Evolutionary conservation across 805 yeast genomes (phyloP), one percentile per base, ranked within the genome.

Genomic region (Nakazawaea ishiwadae): DNA sequence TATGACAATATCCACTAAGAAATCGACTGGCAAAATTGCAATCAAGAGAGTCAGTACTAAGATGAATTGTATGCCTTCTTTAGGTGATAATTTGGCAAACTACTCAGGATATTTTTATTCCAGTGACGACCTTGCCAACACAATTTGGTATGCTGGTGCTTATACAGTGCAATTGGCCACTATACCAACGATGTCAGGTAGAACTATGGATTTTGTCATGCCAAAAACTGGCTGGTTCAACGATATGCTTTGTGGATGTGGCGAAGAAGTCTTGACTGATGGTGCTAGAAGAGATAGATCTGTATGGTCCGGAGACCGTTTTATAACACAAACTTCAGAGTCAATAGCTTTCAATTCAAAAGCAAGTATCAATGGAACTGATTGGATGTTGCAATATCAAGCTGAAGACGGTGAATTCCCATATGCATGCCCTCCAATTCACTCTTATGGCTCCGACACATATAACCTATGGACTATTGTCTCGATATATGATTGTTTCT

Each of bases 151-250:
- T 59, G 49, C 71, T 68, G 35, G 68, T 61, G 54, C 63, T 58
- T 51, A 62, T 68, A 61, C 69, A 64, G 50, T 44, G 15, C 46
- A 44, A 39, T 32, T 44, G 37, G 38, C 46, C 9, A 60, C 62
- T 48, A 68, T 69, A 24, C 70, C 75, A 39, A 69, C 74, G 48
- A 66, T 67, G 56, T 67, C 73, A 39, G 75, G 75, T 54, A 68
- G 69, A 54, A 69, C 43, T 10, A 27, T 24, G n/a, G 33, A 39
- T 16, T 33, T 30, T 24, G 34, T 53, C 56, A 51, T 61, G 64
- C 47, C 68, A 60, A 51, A 63, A 45, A 51, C 61, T 58, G 62
- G 73, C 45, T 68, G 71, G 64, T 63, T 65, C 19, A 44, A 44
- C 26, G 31, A 30, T 10, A 32, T 31, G 15, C 16, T 18, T 12